A percentile compares a stretch with the other conserved stretches of the same genome.
phyloP scores from a whole-genome alignment of 805 yeast genomes.

The Teunomyces lycoperdinae region DNA sequence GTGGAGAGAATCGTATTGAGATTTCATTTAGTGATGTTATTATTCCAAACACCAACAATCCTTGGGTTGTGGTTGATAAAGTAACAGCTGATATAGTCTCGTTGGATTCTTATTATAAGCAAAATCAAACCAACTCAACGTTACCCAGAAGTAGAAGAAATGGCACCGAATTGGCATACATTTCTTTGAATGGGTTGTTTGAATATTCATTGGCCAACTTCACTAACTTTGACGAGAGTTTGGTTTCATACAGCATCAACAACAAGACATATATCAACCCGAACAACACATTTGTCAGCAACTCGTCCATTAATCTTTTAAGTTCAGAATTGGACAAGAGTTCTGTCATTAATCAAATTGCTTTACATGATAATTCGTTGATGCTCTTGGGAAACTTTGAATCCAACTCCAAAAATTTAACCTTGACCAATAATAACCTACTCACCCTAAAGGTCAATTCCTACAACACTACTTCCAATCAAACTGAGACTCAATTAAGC shows the following conservation, averaged over 20 bases:
- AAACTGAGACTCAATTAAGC: slow-evolving; percentile 16
- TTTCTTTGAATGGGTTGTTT: slow-evolving; percentile 70
- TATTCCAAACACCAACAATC: slow-evolving; percentile 14
- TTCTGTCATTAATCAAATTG: slow-evolving; percentile 34
- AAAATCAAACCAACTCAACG: slow-evolving; percentile 26
- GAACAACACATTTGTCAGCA: slow-evolving; percentile 38
- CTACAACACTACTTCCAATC: slow-evolving; percentile 33
- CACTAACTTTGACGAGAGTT: slow-evolving; percentile 29
- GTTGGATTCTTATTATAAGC: slow-evolving; percentile 39
- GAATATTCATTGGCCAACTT: slow-evolving; percentile 78
- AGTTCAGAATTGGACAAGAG: slow-evolving; percentile 27
- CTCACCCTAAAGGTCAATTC: slow-evolving; percentile 23
- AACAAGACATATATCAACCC: slow-evolving; percentile 22
- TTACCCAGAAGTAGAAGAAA: slow-evolving; percentile 6
- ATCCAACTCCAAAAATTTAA: slow-evolving; percentile 26
- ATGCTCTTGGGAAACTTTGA: slow-evolving; percentile 48
- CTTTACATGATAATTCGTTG: slow-evolving; percentile 31
- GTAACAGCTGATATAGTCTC: slow-evolving; percentile 49
- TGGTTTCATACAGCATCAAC: slow-evolving; percentile 20
- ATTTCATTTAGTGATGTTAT: slow-evolving; percentile 25
- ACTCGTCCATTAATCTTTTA: slow-evolving; percentile 36
- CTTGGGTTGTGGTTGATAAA: slow-evolving; percentile 71
- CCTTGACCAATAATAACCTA: slow-evolving; percentile 26
- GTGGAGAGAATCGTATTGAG: slow-evolving; percentile 30
- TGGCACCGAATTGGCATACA: slow-evolving; percentile 15